phyloP scores from a whole-genome alignment of 176 grass and related monocot species.

The Avena sativa region DNA sequence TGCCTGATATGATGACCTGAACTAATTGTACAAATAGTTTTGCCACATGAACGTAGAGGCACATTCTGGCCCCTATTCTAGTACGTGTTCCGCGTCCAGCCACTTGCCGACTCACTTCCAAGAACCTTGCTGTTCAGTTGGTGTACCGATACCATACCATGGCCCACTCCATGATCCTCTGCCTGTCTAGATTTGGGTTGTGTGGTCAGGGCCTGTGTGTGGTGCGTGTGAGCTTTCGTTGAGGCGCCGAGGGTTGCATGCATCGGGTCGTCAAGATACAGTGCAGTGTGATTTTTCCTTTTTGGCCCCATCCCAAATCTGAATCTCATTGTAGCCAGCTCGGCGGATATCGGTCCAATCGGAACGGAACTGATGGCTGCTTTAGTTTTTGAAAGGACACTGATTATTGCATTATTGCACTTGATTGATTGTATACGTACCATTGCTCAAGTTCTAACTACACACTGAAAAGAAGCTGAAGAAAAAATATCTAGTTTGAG shows the following conservation, averaged over 20 bases:
- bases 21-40: no score
- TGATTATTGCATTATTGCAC: slow-evolving; percentile 21
- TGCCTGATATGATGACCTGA: no score
- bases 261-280: no score
- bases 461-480: neutral
- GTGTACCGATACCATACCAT: neutral
- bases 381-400: neutral
- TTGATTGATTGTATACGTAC: neutral
- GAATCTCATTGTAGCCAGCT: neutral
- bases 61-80: no score
- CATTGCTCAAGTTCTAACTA: neutral
- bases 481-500: no score
- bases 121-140: neutral
- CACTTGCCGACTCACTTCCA: neutral
- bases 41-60: no score
- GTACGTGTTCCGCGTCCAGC: neutral
- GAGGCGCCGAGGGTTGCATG: neutral
- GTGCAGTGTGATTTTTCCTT: neutral
- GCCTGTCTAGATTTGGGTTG: neutral
- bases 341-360: neutral
- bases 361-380: neutral
- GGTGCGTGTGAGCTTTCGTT: neutral
- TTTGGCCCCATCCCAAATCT: neutral
- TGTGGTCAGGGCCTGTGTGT: neutral
- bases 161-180: neutral